Evolutionary conservation across 768 basidiomycete genomes (phyloP).

Genomic region (Rhizopogon sp.): DNA sequence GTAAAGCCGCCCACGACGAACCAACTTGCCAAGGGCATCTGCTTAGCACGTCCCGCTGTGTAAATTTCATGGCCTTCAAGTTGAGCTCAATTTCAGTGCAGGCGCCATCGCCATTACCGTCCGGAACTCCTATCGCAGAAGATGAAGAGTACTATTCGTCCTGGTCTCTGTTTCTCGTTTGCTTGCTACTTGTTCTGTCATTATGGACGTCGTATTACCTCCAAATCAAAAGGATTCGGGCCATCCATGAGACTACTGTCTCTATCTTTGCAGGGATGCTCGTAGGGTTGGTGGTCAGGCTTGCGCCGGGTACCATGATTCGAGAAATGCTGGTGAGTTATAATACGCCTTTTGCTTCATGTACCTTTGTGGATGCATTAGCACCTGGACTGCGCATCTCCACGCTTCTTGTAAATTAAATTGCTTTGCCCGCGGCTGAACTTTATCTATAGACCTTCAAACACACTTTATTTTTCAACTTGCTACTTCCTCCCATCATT

Average conservation of each 20-base stretch:
- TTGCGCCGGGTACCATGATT: slow-evolving; percentile 91
- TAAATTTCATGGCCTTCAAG: slow-evolving; percentile 30
- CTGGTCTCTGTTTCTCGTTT: slow-evolving; percentile 92
- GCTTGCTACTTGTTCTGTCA: slow-evolving; percentile 87
- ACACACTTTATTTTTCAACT: slow-evolving; percentile 96
- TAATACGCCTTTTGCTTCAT: neutral
- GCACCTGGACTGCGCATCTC: neutral
- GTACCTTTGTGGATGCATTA: neutral
- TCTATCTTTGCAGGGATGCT: slow-evolving; percentile 96
- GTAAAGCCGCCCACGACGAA: too few species aligned
- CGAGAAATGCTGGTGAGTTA: slow-evolving; percentile 91
- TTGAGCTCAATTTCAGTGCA: slow-evolving; percentile 30
- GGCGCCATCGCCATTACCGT: slow-evolving; percentile 17
- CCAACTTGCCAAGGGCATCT: too few species aligned
- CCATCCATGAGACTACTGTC: slow-evolving; percentile 93
- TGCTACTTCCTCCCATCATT: slow-evolving; percentile 97
- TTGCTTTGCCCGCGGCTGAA: neutral
- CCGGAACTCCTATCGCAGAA: slow-evolving; percentile 43
- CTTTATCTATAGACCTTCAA: slow-evolving; percentile 71
- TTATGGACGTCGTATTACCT: slow-evolving; percentile 97
- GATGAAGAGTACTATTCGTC: slow-evolving; percentile 91
- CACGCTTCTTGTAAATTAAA: neutral
- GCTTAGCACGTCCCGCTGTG: neutral
- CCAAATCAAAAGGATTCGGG: slow-evolving; percentile 93
- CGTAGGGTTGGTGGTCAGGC: slow-evolving; percentile 85